phyloP scores from a whole-genome alignment of 2,329 filamentous ascomycete species.

The Simplicillium aogashimaense region DNA sequence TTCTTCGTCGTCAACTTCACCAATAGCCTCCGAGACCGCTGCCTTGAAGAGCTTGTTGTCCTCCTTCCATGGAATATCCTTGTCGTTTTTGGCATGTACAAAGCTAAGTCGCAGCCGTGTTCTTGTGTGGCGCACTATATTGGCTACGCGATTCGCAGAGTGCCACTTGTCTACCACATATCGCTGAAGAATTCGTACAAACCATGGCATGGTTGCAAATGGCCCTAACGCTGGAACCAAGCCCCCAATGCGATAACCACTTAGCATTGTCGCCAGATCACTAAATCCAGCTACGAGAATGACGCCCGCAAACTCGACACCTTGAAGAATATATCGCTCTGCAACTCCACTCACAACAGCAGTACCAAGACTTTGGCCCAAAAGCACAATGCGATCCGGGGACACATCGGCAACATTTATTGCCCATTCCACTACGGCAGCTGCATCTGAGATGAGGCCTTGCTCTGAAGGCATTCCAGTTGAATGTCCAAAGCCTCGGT shows the following conservation, averaged over 20 bases:
- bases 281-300: slow-evolving; percentile 75
- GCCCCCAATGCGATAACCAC: slow-evolving; percentile 71
- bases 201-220: slow-evolving; percentile 53
- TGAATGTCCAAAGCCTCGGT: slow-evolving; percentile 77
- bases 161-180: slow-evolving; percentile 76
- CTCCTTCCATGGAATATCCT: slow-evolving; percentile 69
- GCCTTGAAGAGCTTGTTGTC: slow-evolving; percentile 53
- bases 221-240: slow-evolving; percentile 71
- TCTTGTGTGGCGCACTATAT: slow-evolving; percentile 40
- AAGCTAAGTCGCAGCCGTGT: slow-evolving; percentile 55
- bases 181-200: slow-evolving; percentile 50
- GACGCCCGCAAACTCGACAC: slow-evolving; percentile 65
- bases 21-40: slow-evolving; percentile 41
- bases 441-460: slow-evolving; percentile 72
- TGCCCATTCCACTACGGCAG: slow-evolving; percentile 64
- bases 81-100: slow-evolving; percentile 72
- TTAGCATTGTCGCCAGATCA: slow-evolving; percentile 60
- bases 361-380: slow-evolving; percentile 84
- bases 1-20: slow-evolving; percentile 21
- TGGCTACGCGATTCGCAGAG: slow-evolving; percentile 55
- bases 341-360: slow-evolving; percentile 69
- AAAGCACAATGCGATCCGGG: slow-evolving; percentile 62
- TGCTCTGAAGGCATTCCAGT: slow-evolving; percentile 71
- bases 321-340: slow-evolving; percentile 54
- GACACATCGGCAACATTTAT: slow-evolving; percentile 54